Evolutionary conservation across 306 rosid genomes (phyloP).

Genomic region (Erythrophleum fordii): DNA sequence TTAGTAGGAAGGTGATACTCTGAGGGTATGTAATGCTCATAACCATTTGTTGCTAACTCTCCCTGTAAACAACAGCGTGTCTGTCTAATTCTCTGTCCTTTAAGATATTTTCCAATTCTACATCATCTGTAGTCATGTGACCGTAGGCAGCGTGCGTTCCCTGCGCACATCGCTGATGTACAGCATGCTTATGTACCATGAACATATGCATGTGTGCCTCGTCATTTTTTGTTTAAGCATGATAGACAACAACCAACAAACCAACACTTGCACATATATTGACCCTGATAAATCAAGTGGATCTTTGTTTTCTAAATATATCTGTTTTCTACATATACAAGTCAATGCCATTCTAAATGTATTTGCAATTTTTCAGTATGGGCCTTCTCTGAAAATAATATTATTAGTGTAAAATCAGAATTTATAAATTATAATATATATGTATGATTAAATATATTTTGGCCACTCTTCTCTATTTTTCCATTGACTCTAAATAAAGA

Average conservation of each 20-base stretch:
- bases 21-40: not conserved
- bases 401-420: not conserved
- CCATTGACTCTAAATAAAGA: too few relatives aligned
- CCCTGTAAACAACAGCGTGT: not conserved
- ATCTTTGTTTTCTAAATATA: conserved; percentile 13
- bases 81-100: not conserved
- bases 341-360: not conserved
- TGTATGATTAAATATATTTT: conserved; percentile 1
- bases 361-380: conserved; percentile 7
- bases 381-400: not conserved
- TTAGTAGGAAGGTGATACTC: not conserved
- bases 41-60: not conserved
- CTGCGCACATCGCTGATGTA: too few relatives aligned
- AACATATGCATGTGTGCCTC: not conserved
- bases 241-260: conserved; percentile 74
- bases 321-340: not conserved
- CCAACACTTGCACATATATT: too few relatives aligned
- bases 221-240: conserved; percentile 13
- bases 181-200: not conserved
- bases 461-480: too few relatives aligned
- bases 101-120: not conserved
- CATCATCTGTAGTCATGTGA: not conserved
- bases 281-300: conserved; percentile 55
- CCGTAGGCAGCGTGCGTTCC: not conserved
- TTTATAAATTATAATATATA: not conserved